These are phyloP conservation scores for Podaxis mareebaensis DNA, from an alignment of 768 basidiomycete genomes.

Conservation along the genomic window DNA sequence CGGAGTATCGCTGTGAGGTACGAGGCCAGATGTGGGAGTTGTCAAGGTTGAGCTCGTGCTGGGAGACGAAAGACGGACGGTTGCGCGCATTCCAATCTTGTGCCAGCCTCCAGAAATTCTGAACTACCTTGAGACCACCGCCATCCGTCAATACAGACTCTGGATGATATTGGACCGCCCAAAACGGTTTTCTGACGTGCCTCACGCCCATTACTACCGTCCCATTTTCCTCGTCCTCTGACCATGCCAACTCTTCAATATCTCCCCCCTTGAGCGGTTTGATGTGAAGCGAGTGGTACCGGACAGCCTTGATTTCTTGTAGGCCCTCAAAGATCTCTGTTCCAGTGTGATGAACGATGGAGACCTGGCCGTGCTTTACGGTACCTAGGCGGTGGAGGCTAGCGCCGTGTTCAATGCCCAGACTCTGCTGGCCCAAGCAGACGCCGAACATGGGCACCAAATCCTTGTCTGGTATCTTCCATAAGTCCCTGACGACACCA, in stretches of 20 bases:
- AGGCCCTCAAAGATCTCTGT: conserved; percentile 63
- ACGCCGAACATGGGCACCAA: conserved; percentile 80
- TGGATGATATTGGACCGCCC: conserved; percentile 90
- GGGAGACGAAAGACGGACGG: conserved; percentile 43
- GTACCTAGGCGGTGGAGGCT: conserved; percentile 47
- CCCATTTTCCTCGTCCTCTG: conserved; percentile 68
- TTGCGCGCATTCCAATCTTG: conserved; percentile 49
- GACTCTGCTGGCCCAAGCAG: conserved; percentile 80
- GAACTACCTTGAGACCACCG: conserved; percentile 66
- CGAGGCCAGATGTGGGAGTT: conserved; percentile 63
- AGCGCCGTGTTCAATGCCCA: conserved; percentile 67
- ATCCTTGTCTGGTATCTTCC: conserved; percentile 55
- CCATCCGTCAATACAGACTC: conserved; percentile 76
- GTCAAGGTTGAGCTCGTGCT: conserved; percentile 23
- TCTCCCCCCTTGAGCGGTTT: conserved; percentile 44
- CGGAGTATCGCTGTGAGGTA: conserved; percentile 26
- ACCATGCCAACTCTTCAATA: conserved; percentile 72
- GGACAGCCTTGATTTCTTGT: conserved; percentile 56
- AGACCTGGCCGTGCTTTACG: conserved; percentile 47
- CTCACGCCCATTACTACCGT: conserved; percentile 72
- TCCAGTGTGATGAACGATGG: conserved; percentile 57
- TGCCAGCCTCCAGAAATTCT: conserved; percentile 80
- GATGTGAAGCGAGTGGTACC: conserved; percentile 81
- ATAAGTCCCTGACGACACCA: conserved; percentile 69
- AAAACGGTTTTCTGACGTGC: conserved; percentile 69